phyloP scores from a whole-genome alignment of 208 protist species.

The Trypanosoma avium region DNA sequence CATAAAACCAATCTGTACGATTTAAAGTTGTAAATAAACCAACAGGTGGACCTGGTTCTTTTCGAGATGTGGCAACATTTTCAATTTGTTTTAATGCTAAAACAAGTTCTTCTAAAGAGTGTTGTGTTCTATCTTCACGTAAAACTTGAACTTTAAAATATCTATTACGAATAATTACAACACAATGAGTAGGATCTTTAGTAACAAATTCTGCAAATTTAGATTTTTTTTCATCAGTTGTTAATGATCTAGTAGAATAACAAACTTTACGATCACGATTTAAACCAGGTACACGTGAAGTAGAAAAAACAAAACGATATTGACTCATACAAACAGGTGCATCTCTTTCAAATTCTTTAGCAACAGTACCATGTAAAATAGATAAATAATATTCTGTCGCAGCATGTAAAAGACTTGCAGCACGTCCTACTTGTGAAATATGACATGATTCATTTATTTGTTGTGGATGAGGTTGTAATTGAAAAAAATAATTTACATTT shows the following conservation, averaged over 20 bases:
- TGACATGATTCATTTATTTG: neutral
- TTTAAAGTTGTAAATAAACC: conserved; percentile 41
- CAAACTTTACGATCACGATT: conserved; percentile 38
- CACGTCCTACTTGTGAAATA: conserved; percentile 38
- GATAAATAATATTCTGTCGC: conserved; percentile 32
- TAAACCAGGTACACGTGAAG: conserved; percentile 37
- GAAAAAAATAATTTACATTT: conserved; percentile 60
- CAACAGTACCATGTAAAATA: conserved; percentile 28
- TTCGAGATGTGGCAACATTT: conserved; percentile 13
- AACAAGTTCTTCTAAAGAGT: conserved; percentile 25
- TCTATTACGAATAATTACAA: conserved; percentile 34
- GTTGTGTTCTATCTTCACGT: conserved; percentile 16
- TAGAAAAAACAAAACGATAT: conserved; percentile 37
- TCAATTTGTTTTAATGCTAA: conserved; percentile 23
- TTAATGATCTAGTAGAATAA: conserved; percentile 30
- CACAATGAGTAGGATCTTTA: conserved; percentile 31
- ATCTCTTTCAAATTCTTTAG: conserved; percentile 32
- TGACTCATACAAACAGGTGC: conserved; percentile 48
- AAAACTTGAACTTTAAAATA: conserved; percentile 32
- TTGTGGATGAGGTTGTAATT: conserved; percentile 29
- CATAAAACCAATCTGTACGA: conserved; percentile 33
- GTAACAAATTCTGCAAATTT: conserved; percentile 36
- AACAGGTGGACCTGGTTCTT: conserved; percentile 29
- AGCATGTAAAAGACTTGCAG: conserved; percentile 42
- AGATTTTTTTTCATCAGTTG: conserved; percentile 32